A percentile compares a stretch with the other conserved stretches of the same genome.
phyloP scores from a whole-genome alignment of 2,329 filamentous ascomycete species.

The Diaporthe citrichinensis region DNA sequence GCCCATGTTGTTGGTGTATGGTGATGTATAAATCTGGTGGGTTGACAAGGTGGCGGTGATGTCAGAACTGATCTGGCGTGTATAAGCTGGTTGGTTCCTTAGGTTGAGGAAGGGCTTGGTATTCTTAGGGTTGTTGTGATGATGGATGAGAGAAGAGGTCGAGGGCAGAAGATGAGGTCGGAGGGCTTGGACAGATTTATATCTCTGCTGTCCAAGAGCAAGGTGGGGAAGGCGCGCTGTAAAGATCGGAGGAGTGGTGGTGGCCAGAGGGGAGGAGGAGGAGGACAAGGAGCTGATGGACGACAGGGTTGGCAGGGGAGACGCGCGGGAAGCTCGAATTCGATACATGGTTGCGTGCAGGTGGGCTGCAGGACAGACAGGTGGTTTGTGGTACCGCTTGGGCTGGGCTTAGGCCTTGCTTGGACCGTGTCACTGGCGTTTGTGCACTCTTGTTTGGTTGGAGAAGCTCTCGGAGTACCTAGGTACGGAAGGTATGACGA shows the following conservation, averaged over 20 bases:
- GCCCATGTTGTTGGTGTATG: constrained; percentile 55
- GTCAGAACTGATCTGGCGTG: neutral
- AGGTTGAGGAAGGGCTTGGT: constrained; percentile 3
- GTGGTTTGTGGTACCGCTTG: neutral
- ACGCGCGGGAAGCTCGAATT: constrained; percentile 15
- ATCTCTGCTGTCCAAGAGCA: constrained; percentile 33
- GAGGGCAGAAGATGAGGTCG: neutral
- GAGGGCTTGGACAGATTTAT: constrained; percentile 31
- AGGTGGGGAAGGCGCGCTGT: constrained; percentile 35
- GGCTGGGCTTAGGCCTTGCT: constrained; percentile 13
- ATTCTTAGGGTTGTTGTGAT: constrained; percentile 14
- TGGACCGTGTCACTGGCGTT: constrained; percentile 14
- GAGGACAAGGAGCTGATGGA: constrained; percentile 4
- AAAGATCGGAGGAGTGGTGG: constrained; percentile 5
- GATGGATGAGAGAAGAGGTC: constrained; percentile 13
- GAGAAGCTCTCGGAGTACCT: constrained; percentile 1
- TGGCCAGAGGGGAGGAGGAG: neutral
- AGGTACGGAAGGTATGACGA: constrained; percentile 6
- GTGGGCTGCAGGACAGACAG: neutral
- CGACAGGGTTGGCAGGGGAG: constrained; percentile 27
- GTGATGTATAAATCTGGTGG: constrained; percentile 27
- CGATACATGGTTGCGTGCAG: constrained; percentile 23
- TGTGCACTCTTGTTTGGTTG: neutral
- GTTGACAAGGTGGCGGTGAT: constrained; percentile 17
- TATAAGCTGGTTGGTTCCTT: constrained; percentile 5